phyloP scores from a whole-genome alignment of 2,329 filamentous ascomycete species.

The Colletotrichum sp. region DNA sequence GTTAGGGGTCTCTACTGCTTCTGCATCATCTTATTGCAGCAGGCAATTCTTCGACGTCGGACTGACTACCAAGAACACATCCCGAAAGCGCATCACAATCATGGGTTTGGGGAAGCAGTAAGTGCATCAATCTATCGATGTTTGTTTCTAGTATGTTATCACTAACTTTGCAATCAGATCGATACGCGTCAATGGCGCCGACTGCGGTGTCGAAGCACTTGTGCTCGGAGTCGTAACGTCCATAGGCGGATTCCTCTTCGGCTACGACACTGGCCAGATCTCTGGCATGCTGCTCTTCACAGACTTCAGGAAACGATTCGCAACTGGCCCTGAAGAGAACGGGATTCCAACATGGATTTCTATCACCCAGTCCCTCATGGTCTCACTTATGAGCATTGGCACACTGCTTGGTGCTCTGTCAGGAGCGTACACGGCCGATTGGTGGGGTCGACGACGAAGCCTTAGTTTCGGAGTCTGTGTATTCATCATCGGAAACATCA shows the following conservation, averaged over 20 bases:
- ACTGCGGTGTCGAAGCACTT: slow-evolving; percentile 44
- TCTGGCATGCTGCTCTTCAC: slow-evolving; percentile 54
- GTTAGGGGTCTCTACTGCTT: not conserved
- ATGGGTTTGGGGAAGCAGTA: slow-evolving; percentile 20
- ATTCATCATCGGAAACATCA: slow-evolving; percentile 68
- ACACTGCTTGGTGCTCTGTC: slow-evolving; percentile 59
- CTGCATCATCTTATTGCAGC: no score
- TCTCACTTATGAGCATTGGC: slow-evolving; percentile 62
- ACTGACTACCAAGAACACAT: not conserved
- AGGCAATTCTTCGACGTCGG: no score
- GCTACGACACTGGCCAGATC: slow-evolving; percentile 68
- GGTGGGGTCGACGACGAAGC: slow-evolving; percentile 61
- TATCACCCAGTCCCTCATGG: slow-evolving; percentile 55
- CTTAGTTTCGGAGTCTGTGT: slow-evolving; percentile 58
- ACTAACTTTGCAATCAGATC: slow-evolving; percentile 31
- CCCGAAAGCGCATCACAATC: not conserved
- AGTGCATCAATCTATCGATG: not conserved
- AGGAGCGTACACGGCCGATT: slow-evolving; percentile 61
- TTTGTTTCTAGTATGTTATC: not conserved
- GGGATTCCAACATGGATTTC: slow-evolving; percentile 44
- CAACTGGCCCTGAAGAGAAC: slow-evolving; percentile 37
- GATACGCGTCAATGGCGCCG: slow-evolving; percentile 46
- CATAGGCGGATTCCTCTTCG: slow-evolving; percentile 67
- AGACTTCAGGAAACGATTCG: slow-evolving; percentile 64
- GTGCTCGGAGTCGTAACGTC: slow-evolving; percentile 57